Base-by-base conservation (phyloP, 345 rosid species). In the Rhizophora apiculata region DNA sequence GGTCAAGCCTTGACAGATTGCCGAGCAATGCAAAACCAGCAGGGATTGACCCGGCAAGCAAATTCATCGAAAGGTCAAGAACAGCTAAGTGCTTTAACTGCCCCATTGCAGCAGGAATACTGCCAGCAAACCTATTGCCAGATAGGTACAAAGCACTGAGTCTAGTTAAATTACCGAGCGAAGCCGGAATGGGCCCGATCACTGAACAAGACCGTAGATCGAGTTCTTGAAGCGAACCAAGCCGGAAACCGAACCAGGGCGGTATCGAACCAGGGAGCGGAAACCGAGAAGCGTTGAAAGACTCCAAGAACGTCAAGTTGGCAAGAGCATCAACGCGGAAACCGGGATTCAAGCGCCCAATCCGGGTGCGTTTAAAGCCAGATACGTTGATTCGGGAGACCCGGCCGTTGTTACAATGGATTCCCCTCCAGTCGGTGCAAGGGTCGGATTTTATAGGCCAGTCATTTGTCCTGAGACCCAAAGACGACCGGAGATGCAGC, bases 141-240 rank as follows among this genome's bases (percentile, higher is more conserved):
- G 69, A 68, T 22, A 76, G 61, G 58, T 63, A 63, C 7, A 76
- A 64, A 31, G 54, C 67, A 10, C 21, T 67, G 53, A 76, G 73
- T 29, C 65, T 37, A 48, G 66, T 46, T 22, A 76, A 72, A 58
- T 68, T 68, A 71, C 76, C 76, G 18, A 76, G 56, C 8, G 80
- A 71, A 58, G 19, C 54, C 2, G 80, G 80, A 58, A 76, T 68
- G 26, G 72, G 18, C 34, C 80, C 80, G 21, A 37, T 24, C 27
- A 76, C 76, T 27, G 70, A 67, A 63, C 63, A 55, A 26, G 64
- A 71, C 69, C 73, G 76, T 70, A 76, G 76, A 67, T 76, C 80
- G 8, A 76, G 72, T 3, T 72, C 76, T 31, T 30, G 65, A 56
- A 72, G 61, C 3, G 76, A 72, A 49, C 58, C 62, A 13, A 76